Evolutionary conservation across 1,284 basidiomycete genomes (phyloP).

Genomic region (Cutaneotrichosporon sp.): DNA sequence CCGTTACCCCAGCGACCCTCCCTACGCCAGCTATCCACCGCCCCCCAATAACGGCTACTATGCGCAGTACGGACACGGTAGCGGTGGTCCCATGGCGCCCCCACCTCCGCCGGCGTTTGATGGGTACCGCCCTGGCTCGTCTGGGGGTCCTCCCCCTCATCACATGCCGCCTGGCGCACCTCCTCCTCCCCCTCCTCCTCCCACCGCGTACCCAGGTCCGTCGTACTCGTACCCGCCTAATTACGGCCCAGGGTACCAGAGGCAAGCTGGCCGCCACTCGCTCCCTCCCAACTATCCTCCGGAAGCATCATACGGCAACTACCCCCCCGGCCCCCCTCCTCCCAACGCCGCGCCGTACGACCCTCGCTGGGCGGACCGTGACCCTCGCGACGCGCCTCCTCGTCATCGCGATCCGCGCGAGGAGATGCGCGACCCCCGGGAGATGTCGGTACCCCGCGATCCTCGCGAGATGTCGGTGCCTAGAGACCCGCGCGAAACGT

Average conservation of each 20-base stretch:
- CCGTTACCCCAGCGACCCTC: slow-evolving; percentile 18
- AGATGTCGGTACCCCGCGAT: slow-evolving; percentile 8
- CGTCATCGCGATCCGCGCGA: slow-evolving; percentile 15
- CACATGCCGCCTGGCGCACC: slow-evolving; percentile 11
- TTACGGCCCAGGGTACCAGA: slow-evolving; percentile 8
- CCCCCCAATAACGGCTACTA: slow-evolving; percentile 18
- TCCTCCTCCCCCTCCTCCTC: slow-evolving; percentile 18
- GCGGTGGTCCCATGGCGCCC: slow-evolving; percentile 17
- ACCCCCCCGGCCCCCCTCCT: slow-evolving; percentile 13
- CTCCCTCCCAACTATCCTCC: slow-evolving; percentile 13
- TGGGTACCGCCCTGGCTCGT: slow-evolving; percentile 19
- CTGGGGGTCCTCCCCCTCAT: slow-evolving; percentile 18
- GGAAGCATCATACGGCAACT: slow-evolving; percentile 8
- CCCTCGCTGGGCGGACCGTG: slow-evolving; percentile 21
- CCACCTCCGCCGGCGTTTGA: slow-evolving; percentile 22
- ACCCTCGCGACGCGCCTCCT: slow-evolving; percentile 9
- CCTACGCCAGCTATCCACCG: slow-evolving; percentile 21
- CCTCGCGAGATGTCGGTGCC: slow-evolving; percentile 9
- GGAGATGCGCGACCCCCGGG: slow-evolving; percentile 9
- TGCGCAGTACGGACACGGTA: slow-evolving; percentile 13
- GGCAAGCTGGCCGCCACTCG: slow-evolving; percentile 2
- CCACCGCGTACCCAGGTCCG: slow-evolving; percentile 13
- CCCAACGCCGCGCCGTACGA: slow-evolving; percentile 14
- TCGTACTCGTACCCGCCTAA: slow-evolving; percentile 11
- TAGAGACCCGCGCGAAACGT: slow-evolving; percentile 9